These are phyloP conservation scores for Xerophyta viscosa DNA, from an alignment of 106 monocot species.

Conservation along the genomic window DNA sequence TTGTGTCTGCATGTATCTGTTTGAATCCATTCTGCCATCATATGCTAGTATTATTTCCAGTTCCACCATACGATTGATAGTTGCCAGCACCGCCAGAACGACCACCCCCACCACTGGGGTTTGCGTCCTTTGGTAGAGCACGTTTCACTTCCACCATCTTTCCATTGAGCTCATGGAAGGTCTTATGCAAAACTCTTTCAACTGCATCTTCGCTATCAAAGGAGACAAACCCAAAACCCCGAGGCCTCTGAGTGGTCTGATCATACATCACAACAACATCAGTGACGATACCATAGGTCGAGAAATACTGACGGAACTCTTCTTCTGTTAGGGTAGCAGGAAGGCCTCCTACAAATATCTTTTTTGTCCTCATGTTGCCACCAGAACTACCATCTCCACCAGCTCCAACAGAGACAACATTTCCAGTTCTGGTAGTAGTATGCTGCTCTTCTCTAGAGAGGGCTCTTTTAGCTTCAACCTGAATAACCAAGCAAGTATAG, in stretches of 20 bases:
- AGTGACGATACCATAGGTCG: constrained; percentile 57
- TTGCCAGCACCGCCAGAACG: constrained; percentile 39
- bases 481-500: background rate
- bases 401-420: constrained; percentile 25
- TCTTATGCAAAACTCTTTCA: constrained; percentile 79
- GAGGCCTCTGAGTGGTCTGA: constrained; percentile 77
- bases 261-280: constrained; percentile 98
- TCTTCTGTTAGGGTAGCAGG: constrained; percentile 71
- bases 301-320: constrained; percentile 78
- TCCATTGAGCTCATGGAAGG: constrained; percentile 81
- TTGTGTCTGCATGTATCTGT: constrained; percentile 67
- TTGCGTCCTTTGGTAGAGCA: constrained; percentile 87
- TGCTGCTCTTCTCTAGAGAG: constrained; percentile 93
- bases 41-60: constrained; percentile 36
- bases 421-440: constrained; percentile 34
- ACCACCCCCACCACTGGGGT: constrained; percentile 29
- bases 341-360: constrained; percentile 97
- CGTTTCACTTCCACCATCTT: constrained; percentile 93
- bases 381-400: constrained; percentile 23
- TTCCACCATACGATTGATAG: constrained; percentile 56
- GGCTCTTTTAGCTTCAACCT: constrained; percentile 89
- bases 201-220: constrained; percentile 90
- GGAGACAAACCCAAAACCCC: constrained; percentile 92
- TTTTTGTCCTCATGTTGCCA: constrained; percentile 68
- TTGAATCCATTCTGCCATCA: constrained; percentile 63